Conservation (phyloP, 2,329 filamentous ascomycete genomes). For the Rhytidhysteron rufulum region DNA sequence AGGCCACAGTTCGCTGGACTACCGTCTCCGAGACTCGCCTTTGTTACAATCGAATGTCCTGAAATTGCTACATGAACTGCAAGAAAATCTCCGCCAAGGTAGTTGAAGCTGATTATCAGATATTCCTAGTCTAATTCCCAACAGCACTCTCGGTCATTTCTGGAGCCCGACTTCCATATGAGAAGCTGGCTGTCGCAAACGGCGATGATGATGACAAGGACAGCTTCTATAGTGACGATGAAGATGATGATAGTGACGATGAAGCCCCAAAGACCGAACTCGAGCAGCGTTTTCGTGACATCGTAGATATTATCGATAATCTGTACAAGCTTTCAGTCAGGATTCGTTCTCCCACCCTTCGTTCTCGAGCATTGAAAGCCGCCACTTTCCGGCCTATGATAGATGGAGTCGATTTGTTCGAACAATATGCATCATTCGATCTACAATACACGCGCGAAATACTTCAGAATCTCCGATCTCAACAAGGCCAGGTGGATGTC, state of each 20-base stretch:
- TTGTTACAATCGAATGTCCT: slow-evolving; percentile 28
- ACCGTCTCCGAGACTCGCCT: slow-evolving; percentile 34
- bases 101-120: too few relatives aligned
- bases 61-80: slow-evolving; percentile 30
- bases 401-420: slow-evolving; percentile 31
- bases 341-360: slow-evolving; percentile 31
- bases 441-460: slow-evolving; percentile 25
- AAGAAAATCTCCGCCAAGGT: slow-evolving; percentile 24
- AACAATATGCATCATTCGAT: slow-evolving; percentile 28
- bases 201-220: slow-evolving; percentile 15
- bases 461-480: slow-evolving; percentile 18
- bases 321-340: slow-evolving; percentile 36
- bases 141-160: slow-evolving; percentile 24
- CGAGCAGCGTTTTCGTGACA: slow-evolving; percentile 30
- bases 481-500: slow-evolving; percentile 6
- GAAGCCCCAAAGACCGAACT: slow-evolving; percentile 24
- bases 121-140: not conserved
- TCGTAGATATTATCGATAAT: slow-evolving; percentile 35
- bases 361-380: slow-evolving; percentile 31
- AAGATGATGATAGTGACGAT: slow-evolving; percentile 19
- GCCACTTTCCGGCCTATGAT: slow-evolving; percentile 31
- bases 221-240: slow-evolving; percentile 24
- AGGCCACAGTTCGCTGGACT: slow-evolving; percentile 34
- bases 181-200: slow-evolving; percentile 19
- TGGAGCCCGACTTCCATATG: slow-evolving; percentile 29